Base-by-base conservation (phyloP, 2,329 filamentous ascomycete species). In the Didymella lethalis region DNA sequence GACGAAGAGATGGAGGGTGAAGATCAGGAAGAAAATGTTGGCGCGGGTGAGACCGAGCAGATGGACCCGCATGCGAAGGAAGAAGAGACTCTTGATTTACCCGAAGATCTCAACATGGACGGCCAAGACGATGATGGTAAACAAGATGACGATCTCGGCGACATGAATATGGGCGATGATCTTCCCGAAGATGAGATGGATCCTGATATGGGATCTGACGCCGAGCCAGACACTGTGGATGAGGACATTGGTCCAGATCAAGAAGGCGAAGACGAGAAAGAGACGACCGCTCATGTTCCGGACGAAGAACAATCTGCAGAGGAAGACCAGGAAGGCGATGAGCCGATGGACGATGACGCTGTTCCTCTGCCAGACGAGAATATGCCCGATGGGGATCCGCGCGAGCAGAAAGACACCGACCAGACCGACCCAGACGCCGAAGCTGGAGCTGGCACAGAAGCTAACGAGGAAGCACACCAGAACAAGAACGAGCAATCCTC, bases 81-180 rank as follows among this genome's bases (percentile, higher is more conserved):
- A 73, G 89, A 92, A 67, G 88, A 96, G 60, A 88, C 89, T 2
- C 82, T 97, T 59, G 92, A 93, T 45, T 82, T 97, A 23, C 93
- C 93, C 0, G 93, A 97, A 41, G 92, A 97, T 64, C 90, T 97
- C 83, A 88, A 96, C 57, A 84, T 95, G 54, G 90, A 94, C 64
- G 89, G 86, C 8, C 81, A 91, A 28, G 85, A 79, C 8, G 82
- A 84, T 18, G 85, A 85, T 4, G 82, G 87, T 54, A 77, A 90
- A 52, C 83, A 83, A 2, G 83, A 86, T 63, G 78, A 81, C 38
- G 66, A 70, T 38, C 53, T 70, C 41, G 71, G 68, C 2, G 71
- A 77, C 32, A 74, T 75, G 66, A 73, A 76, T 34, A 75, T 77
- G 50, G 75, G 73, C 28, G 74, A 76, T 8, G 72, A 78, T 41